phyloP scores from a whole-genome alignment of 2,329 filamentous ascomycete species.

The Microdochium paspali region DNA sequence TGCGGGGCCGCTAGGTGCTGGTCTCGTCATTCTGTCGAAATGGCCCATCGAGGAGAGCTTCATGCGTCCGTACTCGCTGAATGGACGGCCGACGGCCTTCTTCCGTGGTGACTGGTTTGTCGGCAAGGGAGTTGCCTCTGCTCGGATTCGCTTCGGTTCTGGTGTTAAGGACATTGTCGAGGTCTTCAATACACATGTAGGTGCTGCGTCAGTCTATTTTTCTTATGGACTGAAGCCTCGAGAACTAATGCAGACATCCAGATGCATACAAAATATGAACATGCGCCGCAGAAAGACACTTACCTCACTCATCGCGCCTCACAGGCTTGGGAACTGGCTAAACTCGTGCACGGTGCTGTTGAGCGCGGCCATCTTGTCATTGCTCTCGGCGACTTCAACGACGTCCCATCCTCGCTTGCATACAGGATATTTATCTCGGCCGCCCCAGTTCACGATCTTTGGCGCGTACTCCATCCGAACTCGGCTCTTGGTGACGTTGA shows the following conservation, averaged over 20 bases:
- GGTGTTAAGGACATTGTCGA: constrained; percentile 61
- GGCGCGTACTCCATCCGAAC: constrained; percentile 75
- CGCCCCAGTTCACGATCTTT: constrained; percentile 70
- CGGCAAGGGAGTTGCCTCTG: constrained; percentile 85
- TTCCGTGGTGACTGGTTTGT: constrained; percentile 95
- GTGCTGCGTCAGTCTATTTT: constrained; percentile 10
- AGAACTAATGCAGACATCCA: constrained; percentile 11
- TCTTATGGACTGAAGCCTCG: neutral
- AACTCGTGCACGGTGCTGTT: constrained; percentile 72
- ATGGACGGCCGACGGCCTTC: constrained; percentile 87
- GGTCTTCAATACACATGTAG: constrained; percentile 85
- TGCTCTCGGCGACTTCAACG: constrained; percentile 91
- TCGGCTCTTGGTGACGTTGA: constrained; percentile 69
- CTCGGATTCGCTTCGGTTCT: constrained; percentile 63
- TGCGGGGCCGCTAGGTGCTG: constrained; percentile 80
- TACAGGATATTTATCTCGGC: constrained; percentile 75
- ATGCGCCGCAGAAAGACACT: constrained; percentile 61
- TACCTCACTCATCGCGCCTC: constrained; percentile 87
- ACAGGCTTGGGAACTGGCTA: constrained; percentile 91
- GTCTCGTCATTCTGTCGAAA: constrained; percentile 77
- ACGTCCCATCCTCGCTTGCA: constrained; percentile 78
- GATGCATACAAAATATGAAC: constrained; percentile 80
- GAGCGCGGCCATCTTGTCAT: constrained; percentile 77
- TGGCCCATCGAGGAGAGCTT: constrained; percentile 88
- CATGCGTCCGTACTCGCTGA: constrained; percentile 83